A percentile compares a stretch with the other conserved stretches of the same genome.
Evolutionary conservation across 2,329 filamentous ascomycete genomes (phyloP).

Genomic region (Aspergillus arachidicola): DNA sequence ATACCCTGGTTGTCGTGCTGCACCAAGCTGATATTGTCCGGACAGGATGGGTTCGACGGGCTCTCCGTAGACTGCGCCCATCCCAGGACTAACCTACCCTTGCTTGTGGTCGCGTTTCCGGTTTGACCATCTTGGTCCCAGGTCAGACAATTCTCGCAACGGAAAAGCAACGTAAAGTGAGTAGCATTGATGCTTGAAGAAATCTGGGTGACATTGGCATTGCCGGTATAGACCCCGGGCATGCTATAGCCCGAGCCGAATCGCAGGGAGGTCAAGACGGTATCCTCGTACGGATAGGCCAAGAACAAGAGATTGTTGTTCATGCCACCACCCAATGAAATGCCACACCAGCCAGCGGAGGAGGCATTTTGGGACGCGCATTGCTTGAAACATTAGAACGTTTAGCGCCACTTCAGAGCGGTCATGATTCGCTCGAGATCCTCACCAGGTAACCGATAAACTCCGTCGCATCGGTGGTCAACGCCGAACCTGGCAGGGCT

Average conservation of each 20-base stretch:
- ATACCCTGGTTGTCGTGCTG: slow-evolving; percentile 58
- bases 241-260: slow-evolving; percentile 61
- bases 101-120: slow-evolving; percentile 49
- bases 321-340: slow-evolving; percentile 62
- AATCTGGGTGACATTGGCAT: slow-evolving; percentile 64
- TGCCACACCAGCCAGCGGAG: slow-evolving; percentile 60
- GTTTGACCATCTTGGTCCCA: slow-evolving; percentile 56
- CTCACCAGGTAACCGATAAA: slow-evolving; percentile 62
- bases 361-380: slow-evolving; percentile 50
- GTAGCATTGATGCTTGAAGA: slow-evolving; percentile 60
- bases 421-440: slow-evolving; percentile 17
- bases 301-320: slow-evolving; percentile 60
- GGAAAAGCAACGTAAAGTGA: slow-evolving; percentile 65
- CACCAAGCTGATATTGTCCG: slow-evolving; percentile 52
- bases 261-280: slow-evolving; percentile 61
- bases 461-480: slow-evolving; percentile 54
- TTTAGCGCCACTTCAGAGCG: background rate
- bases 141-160: slow-evolving; percentile 60
- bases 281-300: slow-evolving; percentile 57
- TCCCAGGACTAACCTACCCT: slow-evolving; percentile 53
- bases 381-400: slow-evolving; percentile 39
- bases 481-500: slow-evolving; percentile 54
- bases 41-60: slow-evolving; percentile 46
- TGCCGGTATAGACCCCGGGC: slow-evolving; percentile 62
- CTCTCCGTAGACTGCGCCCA: slow-evolving; percentile 55